These are phyloP conservation scores for Kodamaea jinghongensis DNA, from an alignment of 805 yeast species.

Conservation along the genomic window DNA sequence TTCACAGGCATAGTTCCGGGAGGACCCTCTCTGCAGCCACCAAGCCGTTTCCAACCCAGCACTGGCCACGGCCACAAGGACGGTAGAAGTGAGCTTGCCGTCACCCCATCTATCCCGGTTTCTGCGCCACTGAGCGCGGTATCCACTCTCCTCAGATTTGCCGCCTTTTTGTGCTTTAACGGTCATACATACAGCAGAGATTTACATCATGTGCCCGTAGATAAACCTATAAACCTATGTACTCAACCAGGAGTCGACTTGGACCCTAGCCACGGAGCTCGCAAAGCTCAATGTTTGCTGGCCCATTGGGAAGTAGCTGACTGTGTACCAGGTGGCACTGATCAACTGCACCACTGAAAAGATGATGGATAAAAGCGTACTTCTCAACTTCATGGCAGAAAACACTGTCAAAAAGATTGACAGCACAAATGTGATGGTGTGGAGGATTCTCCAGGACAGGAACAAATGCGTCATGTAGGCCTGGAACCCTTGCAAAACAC, in stretches of 20 bases:
- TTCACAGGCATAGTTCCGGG: too few species aligned
- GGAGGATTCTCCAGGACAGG: conserved; percentile 40
- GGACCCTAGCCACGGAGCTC: conserved; percentile 41
- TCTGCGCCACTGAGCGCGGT: too few species aligned
- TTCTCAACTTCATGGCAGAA: conserved; percentile 33
- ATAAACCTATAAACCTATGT: too few species aligned
- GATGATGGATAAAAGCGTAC: conserved; percentile 37
- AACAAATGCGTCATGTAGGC: conserved; percentile 41
- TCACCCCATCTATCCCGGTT: too few species aligned
- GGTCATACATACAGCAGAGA: too few species aligned
- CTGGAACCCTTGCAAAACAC: conserved; percentile 42
- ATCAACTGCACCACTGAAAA: conserved; percentile 41
- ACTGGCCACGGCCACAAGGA: too few species aligned
- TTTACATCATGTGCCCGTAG: too few species aligned
- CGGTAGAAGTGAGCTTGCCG: too few species aligned
- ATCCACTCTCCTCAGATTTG: too few species aligned
- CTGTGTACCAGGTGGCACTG: conserved; percentile 45
- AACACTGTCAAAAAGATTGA: conserved; percentile 41
- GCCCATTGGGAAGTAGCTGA: conserved; percentile 48
- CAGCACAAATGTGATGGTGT: conserved; percentile 36
- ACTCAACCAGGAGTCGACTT: conserved; percentile 44
- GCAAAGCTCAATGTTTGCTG: conserved; percentile 43
- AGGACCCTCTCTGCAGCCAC: too few species aligned
- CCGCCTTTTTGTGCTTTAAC: too few species aligned
- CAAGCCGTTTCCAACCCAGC: too few species aligned